Base-by-base conservation (phyloP, 2,329 filamentous ascomycete species). In the Macrophomina phaseolina region DNA sequence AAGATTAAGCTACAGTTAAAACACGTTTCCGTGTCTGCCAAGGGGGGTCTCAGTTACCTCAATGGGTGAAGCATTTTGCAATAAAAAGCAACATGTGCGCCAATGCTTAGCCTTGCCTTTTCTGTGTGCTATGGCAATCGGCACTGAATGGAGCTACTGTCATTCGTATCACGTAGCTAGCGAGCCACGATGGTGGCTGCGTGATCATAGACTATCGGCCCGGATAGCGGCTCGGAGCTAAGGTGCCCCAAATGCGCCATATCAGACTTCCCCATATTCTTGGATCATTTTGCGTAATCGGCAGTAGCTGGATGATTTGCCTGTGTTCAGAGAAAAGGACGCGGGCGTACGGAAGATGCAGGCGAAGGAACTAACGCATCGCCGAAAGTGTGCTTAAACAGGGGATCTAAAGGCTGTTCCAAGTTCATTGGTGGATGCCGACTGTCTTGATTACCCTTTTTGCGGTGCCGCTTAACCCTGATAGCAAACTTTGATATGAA, bases 311-410 rank as follows among this genome's bases (percentile, higher is more conserved):
- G 32, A 55, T 38, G 16, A 38, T 18, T 38, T 18, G 36, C 32
- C 16, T n/a, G 6, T 32, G 14, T 2, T n/a, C 4, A 34, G 11
- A 32, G 28, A 30, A 38, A 34, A 6, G 11, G 32, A 9, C 16
- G 5, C 51, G 51, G 51, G 12, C 32, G 32, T 55, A 55, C 51
- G 51, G 51, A 23, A 55, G 49, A 52, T 34, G 49, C 49, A 52
- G 16, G 30, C 32, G 28, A 52, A 38, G 36, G 36, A 38, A 38
- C 36, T 12, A 38, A 38, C 11, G 36, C 36, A 2, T 38, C 36
- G 36, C 36, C 4, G 36, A 12, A 12, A 38, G 36, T 38, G 4
- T 38, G 36, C 11, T 38, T 38, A 38, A 38, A 38, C 36, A 4
- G 1, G 36, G 11, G 36, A 38, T 12, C 2, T 38, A 12, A 38